phyloP scores from a whole-genome alignment of 768 basidiomycete genomes.

The Russula olivacea region DNA sequence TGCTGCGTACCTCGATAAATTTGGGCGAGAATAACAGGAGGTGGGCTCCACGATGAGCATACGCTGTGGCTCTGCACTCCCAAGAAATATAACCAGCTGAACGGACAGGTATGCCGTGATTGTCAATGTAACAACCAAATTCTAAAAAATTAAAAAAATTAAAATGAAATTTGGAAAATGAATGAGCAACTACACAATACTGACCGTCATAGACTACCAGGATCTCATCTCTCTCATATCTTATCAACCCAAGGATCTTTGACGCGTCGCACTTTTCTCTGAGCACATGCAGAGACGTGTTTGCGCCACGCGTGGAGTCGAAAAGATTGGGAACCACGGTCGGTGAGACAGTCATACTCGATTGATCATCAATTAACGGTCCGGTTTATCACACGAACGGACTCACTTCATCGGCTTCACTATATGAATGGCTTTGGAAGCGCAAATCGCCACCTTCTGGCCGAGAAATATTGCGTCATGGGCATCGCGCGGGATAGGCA shows the following conservation, averaged over 20 bases:
- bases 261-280: conserved; percentile 52
- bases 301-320: conserved; percentile 35
- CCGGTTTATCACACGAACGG: background rate
- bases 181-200: conserved; percentile 26
- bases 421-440: conserved; percentile 58
- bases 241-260: conserved; percentile 63
- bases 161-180: background rate
- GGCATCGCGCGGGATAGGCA: conserved; percentile 68
- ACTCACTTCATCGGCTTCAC: conserved; percentile 63
- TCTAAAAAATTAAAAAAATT: conserved; percentile 36
- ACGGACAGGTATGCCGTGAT: conserved; percentile 59
- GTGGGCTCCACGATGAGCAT: conserved; percentile 53
- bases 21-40: conserved; percentile 67
- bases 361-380: conserved; percentile 1
- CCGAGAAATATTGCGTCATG: conserved; percentile 52
- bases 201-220: conserved; percentile 72
- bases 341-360: conserved; percentile 38
- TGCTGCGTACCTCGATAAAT: conserved; percentile 70
- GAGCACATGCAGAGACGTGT: conserved; percentile 39
- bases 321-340: conserved; percentile 56
- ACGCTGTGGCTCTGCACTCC: conserved; percentile 66
- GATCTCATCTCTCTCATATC: conserved; percentile 48
- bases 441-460: conserved; percentile 61
- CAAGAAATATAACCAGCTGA: conserved; percentile 63
- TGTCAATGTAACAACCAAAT: conserved; percentile 71